These are phyloP conservation scores for Lentinula edodes DNA, from an alignment of 768 basidiomycete genomes.

Conservation along the genomic window DNA sequence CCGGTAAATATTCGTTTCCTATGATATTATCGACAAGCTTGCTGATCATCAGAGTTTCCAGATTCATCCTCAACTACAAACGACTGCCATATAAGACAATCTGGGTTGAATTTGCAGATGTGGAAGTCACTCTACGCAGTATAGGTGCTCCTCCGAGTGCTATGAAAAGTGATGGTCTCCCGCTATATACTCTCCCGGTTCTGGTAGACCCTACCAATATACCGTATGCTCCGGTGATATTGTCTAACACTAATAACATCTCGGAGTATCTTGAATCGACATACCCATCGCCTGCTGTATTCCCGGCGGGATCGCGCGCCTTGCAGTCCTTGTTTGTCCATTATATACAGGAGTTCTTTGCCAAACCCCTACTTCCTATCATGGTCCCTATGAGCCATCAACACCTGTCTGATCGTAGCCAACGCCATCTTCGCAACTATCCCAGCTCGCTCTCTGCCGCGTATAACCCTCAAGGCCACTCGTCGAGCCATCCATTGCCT, in stretches of 20 bases:
- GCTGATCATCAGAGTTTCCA: slow-evolving; percentile 16
- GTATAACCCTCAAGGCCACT: not conserved
- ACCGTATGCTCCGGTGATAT: slow-evolving; percentile 38
- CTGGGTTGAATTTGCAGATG: slow-evolving; percentile 68
- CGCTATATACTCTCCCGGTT: slow-evolving; percentile 65
- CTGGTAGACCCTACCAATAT: slow-evolving; percentile 54
- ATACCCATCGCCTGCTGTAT: slow-evolving; percentile 65
- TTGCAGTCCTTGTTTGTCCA: slow-evolving; percentile 67
- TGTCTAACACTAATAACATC: slow-evolving; percentile 58
- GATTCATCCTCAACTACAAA: slow-evolving; percentile 76
- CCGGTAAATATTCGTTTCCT: slow-evolving; percentile 31
- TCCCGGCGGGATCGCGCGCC: slow-evolving; percentile 66
- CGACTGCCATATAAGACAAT: slow-evolving; percentile 62
- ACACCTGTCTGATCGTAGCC: slow-evolving; percentile 49
- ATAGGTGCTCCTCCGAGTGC: slow-evolving; percentile 58
- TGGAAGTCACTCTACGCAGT: slow-evolving; percentile 53
- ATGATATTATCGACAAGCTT: not conserved
- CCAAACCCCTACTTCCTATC: slow-evolving; percentile 61
- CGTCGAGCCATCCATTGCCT: slow-evolving; percentile 8
- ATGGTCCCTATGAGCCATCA: slow-evolving; percentile 67
- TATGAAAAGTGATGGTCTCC: slow-evolving; percentile 47
- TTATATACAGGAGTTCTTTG: slow-evolving; percentile 60
- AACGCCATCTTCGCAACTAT: slow-evolving; percentile 37
- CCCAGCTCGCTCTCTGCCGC: not conserved
- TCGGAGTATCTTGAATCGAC: slow-evolving; percentile 66